A percentile compares a stretch with the other conserved stretches of the same genome.
Evolutionary conservation across 1,139 yeast species (phyloP).

Genomic region (Candida sp.): DNA sequence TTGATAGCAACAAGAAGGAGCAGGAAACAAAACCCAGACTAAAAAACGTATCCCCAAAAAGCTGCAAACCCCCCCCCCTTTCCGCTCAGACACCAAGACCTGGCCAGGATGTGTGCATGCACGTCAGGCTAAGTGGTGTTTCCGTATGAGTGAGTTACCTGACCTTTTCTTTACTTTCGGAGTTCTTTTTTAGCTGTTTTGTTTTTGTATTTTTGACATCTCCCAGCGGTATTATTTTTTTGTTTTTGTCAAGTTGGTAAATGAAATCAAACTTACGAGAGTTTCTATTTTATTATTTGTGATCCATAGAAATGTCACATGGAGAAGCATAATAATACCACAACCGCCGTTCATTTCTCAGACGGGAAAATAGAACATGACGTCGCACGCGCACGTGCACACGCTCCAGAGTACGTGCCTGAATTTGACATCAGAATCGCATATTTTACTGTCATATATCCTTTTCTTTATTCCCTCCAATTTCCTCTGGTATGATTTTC

Average conservation of each 20-base stretch:
- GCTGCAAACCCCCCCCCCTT: too few species aligned
- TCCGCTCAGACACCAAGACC: too few species aligned
- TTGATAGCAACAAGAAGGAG: too few species aligned
- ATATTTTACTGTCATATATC: too few species aligned
- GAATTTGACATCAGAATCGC: too few species aligned
- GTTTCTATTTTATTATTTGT: neutral
- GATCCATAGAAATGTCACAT: neutral
- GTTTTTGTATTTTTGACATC: neutral
- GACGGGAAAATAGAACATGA: neutral
- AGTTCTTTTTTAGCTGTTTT: neutral
- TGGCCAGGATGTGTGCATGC: too few species aligned
- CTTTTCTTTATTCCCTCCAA: too few species aligned
- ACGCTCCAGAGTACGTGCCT: too few species aligned
- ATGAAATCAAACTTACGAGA: neutral
- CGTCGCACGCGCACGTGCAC: neutral
- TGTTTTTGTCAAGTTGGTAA: neutral
- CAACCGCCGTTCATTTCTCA: neutral
- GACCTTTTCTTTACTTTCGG: neutral
- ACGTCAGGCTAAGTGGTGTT: neutral
- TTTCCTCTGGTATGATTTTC: too few species aligned
- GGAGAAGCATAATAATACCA: neutral
- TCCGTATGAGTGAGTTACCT: neutral
- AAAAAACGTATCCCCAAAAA: too few species aligned
- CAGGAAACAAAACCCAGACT: too few species aligned
- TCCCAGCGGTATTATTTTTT: neutral